Conservation (phyloP, 331 rosid genomes). For the Malus hybrid region DNA sequence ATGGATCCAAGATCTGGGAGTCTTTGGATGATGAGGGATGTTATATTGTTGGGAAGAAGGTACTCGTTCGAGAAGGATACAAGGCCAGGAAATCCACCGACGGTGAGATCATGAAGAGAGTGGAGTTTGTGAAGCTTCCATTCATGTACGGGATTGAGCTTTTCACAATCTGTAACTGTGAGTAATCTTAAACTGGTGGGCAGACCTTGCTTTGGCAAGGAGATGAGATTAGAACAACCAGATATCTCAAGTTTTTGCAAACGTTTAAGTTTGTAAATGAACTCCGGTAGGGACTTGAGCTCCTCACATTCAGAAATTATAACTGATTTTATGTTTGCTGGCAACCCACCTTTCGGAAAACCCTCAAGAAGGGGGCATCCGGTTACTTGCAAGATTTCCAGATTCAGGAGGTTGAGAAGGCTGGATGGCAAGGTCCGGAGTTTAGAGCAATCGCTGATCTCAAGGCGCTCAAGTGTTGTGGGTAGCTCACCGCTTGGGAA, state of each 20-base stretch:
- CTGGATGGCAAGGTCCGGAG: background rate
- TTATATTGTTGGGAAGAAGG: background rate
- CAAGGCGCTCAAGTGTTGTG: background rate
- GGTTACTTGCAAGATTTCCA: background rate
- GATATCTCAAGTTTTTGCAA: background rate
- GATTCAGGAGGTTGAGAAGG: slow-evolving; percentile 6
- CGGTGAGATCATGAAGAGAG: background rate
- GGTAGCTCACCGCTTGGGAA: background rate
- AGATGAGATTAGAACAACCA: background rate
- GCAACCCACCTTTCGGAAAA: background rate
- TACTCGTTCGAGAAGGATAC: background rate
- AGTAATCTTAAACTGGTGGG: slow-evolving; percentile 3
- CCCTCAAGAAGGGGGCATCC: background rate
- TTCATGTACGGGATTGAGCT: background rate
- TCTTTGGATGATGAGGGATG: background rate
- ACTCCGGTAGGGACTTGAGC: slow-evolving; percentile 2
- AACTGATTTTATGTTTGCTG: background rate
- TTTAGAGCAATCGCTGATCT: background rate
- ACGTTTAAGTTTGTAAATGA: background rate
- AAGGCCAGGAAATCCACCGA: slow-evolving; percentile 1
- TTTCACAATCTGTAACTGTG: background rate
- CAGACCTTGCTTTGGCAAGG: slow-evolving; percentile 10
- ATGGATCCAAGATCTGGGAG: slow-evolving; percentile 10
- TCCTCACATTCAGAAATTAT: background rate
- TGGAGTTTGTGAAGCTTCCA: background rate